These are phyloP conservation scores for Mycena indigotica DNA, from an alignment of 768 basidiomycete genomes.

Conservation along the genomic window DNA sequence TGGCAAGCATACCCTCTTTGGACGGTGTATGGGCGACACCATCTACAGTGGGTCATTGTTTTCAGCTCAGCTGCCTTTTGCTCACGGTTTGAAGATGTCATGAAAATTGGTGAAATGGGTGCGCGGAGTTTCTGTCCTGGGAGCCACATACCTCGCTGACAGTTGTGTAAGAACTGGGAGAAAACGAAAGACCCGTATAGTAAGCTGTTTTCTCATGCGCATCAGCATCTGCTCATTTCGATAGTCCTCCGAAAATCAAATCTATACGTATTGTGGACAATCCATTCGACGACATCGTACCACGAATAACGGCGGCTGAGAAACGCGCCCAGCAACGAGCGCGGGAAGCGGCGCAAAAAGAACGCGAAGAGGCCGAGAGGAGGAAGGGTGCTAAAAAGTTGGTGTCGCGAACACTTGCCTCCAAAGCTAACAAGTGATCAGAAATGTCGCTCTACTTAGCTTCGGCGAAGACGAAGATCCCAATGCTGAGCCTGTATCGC, in stretches of 20 bases:
- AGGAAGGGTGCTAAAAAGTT: slow-evolving; percentile 90
- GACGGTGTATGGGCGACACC: slow-evolving; percentile 85
- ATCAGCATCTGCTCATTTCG: background rate
- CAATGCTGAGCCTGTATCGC: slow-evolving; percentile 51
- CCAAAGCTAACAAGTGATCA: slow-evolving; percentile 29
- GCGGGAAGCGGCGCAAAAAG: slow-evolving; percentile 69
- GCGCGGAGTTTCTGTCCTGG: slow-evolving; percentile 25
- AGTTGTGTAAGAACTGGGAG: slow-evolving; percentile 60
- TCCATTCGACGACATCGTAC: slow-evolving; percentile 93
- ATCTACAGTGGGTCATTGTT: slow-evolving; percentile 71
- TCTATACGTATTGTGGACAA: slow-evolving; percentile 85
- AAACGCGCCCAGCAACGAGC: slow-evolving; percentile 83
- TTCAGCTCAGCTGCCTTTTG: background rate
- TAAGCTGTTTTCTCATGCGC: slow-evolving; percentile 41
- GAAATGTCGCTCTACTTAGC: slow-evolving; percentile 87
- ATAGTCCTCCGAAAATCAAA: slow-evolving; percentile 89
- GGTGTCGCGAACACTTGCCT: slow-evolving; percentile 2
- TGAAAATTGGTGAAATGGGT: slow-evolving; percentile 93
- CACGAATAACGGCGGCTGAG: slow-evolving; percentile 94
- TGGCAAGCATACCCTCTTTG: slow-evolving; percentile 93
- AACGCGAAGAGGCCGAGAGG: slow-evolving; percentile 74
- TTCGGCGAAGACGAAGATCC: slow-evolving; percentile 80
- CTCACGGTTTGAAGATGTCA: slow-evolving; percentile 58
- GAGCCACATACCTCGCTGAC: slow-evolving; percentile 2
- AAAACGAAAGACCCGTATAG: slow-evolving; percentile 80